Base-by-base conservation (phyloP, 2,329 filamentous ascomycete genomes). In the Ascochyta pisi region DNA sequence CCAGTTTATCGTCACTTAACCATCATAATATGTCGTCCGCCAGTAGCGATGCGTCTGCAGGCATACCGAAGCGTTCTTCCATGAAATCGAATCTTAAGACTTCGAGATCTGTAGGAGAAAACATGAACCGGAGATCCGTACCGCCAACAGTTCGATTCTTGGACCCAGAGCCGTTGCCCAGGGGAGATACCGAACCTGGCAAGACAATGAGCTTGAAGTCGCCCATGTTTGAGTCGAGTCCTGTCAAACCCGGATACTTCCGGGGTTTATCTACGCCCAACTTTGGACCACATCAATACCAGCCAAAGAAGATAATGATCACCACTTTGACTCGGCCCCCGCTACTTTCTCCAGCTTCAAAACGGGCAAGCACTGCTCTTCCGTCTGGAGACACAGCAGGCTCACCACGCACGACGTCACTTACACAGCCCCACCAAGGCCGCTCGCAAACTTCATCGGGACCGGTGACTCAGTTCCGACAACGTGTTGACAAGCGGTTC, bases 111-210 rank as follows among this genome's bases (percentile, higher is more conserved):
- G 49, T 57, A 31, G 50, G 47, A 33, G 54, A 41, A 8, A 50
- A 50, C 15, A 35, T 55, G 9, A 60, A 54, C 23, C 54, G 57
- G 19, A 63, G 54, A 52, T 61, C 66, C 19, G 62, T 63, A 24
- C 62, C 64, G 22, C 54, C 67, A 6, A 61, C 59, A 12, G 69
- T 72, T 35, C 61, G 65, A 23, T 72, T 72, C 27, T 50, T 60
- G 19, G 62, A 69, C 12, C 61, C 66, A 48, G 62, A 66, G 35
- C 56, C 54, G 9, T 24, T 56, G 16, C 52, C 56, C 24, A 60
- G 44, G 5, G 58, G 37, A 13, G 54, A 23, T 27, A 50, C n/a
- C 45, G 49, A 31, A 16, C 26, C 43, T 39, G 38, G 24, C 16
- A 47, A 35, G 22, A 33, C 23, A 8, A 23, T 37, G n/a, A 43